Evolutionary conservation across 139 green algal genomes (phyloP), one percentile per base, ranked within the genome.

Genomic region (Coccomyxa sp.): DNA sequence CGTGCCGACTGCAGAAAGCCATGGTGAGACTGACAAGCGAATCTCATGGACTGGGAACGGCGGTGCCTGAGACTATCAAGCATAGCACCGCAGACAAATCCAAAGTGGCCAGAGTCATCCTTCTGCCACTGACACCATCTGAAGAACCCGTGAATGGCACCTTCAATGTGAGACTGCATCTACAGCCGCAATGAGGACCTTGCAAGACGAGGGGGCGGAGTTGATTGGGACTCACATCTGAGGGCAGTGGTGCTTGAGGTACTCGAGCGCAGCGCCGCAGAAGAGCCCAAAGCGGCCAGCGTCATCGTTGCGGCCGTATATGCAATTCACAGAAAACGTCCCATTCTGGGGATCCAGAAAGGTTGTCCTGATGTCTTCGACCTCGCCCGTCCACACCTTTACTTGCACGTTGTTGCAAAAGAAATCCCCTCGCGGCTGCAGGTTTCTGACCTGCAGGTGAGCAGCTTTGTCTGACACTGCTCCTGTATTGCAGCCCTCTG

Each of bases 231-330:
- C 69, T 37, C 74, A 77, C 75, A 29, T 79, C 33, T 29, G 64
- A n/a, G 22, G 39, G 24, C 73, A 64, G 38, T 89, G 81, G 73
- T 94, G 86, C 36, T 86, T 79, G 22, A 99, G 83, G 85, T 97
- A 99, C 87, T 98, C 94, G 39, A 97, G 79, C 3, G 95, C 95
- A 0, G 92, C 92, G 22, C 86, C 83, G 77, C 89, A 98, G 89
- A 98, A 98, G 88, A 95, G 96, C 22, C 79, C 91, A 78, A 99
- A 98, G 37, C 95, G 85, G 33, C 81, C 58, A 22, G 81, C 36
- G 31, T 76, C 58, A 39, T 97, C 90, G 71, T 90, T 92, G 54
- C 86, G 82, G 68, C 93, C 93, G 75, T 97, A 97, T 76, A 97
- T 93, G 90, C 93, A 97, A 36, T 90, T 89, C 29, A 90, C 86